Evolutionary conservation across 2,329 filamentous ascomycete genomes (phyloP).

Genomic region (Talaromyces islandicus): DNA sequence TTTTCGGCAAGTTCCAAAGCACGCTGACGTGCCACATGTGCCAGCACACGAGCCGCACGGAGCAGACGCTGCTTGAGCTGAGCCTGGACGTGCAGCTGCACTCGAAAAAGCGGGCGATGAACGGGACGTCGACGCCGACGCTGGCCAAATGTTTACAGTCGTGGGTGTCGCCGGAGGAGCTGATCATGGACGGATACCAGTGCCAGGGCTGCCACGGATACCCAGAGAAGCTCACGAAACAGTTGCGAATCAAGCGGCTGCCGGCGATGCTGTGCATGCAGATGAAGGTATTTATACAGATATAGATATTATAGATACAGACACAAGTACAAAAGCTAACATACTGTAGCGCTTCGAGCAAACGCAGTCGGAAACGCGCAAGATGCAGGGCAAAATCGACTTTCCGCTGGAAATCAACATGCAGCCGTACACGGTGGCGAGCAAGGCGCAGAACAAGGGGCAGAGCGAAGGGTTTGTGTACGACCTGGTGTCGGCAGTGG

Average conservation of each 20-base stretch:
- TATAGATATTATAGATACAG: too few relatives aligned
- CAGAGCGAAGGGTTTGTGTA: slow-evolving; percentile 61
- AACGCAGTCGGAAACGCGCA: slow-evolving; percentile 67
- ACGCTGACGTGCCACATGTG: slow-evolving; percentile 89
- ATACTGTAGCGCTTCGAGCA: slow-evolving; percentile 63
- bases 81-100: slow-evolving; percentile 81
- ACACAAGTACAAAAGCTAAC: too few relatives aligned
- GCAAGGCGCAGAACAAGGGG: slow-evolving; percentile 44
- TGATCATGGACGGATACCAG: slow-evolving; percentile 70
- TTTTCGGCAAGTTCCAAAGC: slow-evolving; percentile 85
- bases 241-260: slow-evolving; percentile 74
- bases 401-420: slow-evolving; percentile 87
- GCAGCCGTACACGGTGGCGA: slow-evolving; percentile 68
- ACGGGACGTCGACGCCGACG: slow-evolving; percentile 45
- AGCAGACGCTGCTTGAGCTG: slow-evolving; percentile 86
- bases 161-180: slow-evolving; percentile 77
- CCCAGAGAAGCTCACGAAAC: slow-evolving; percentile 71
- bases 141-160: slow-evolving; percentile 75
- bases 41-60: slow-evolving; percentile 70
- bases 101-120: slow-evolving; percentile 45
- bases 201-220: slow-evolving; percentile 73
- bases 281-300: slow-evolving; percentile 60
- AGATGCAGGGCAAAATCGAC: slow-evolving; percentile 79
- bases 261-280: slow-evolving; percentile 90
- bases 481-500: slow-evolving; percentile 81